phyloP scores from a whole-genome alignment of 805 yeast species.

The Saccharomyces kudriavzevii region DNA sequence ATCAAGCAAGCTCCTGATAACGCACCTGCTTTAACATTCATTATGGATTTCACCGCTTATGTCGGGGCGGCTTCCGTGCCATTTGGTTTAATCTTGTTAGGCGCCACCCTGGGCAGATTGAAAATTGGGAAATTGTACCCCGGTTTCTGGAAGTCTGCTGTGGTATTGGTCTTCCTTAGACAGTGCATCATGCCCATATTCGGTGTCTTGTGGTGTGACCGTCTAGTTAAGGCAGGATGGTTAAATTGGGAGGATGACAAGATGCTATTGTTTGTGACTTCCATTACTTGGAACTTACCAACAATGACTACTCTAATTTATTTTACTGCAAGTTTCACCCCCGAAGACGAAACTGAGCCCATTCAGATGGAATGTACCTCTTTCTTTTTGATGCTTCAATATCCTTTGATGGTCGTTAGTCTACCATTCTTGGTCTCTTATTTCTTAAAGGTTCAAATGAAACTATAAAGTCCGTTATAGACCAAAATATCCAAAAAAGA shows the following conservation, averaged over 20 bases:
- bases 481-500: not conserved
- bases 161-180: constrained; percentile 48
- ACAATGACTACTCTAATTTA: constrained; percentile 85
- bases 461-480: constrained; percentile 9
- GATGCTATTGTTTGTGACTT: constrained; percentile 66
- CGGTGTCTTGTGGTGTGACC: constrained; percentile 59
- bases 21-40: constrained; percentile 74
- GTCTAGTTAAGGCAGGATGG: constrained; percentile 61
- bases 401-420: constrained; percentile 56
- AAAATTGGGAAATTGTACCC: constrained; percentile 50
- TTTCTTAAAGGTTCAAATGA: constrained; percentile 29
- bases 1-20: constrained; percentile 79
- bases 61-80: constrained; percentile 89
- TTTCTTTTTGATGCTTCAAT: constrained; percentile 64
- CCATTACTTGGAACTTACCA: constrained; percentile 73
- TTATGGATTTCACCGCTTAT: constrained; percentile 74
- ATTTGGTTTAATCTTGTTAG: constrained; percentile 71
- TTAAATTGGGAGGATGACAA: constrained; percentile 39
- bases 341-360: constrained; percentile 42
- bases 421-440: constrained; percentile 53
- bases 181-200: constrained; percentile 72
- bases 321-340: constrained; percentile 78
- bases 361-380: constrained; percentile 79
- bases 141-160: constrained; percentile 62
- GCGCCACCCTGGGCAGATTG: constrained; percentile 82